These are phyloP conservation scores for Beverwykella pulmonaria DNA, from an alignment of 495 filamentous ascomycete genomes.

Conservation along the genomic window DNA sequence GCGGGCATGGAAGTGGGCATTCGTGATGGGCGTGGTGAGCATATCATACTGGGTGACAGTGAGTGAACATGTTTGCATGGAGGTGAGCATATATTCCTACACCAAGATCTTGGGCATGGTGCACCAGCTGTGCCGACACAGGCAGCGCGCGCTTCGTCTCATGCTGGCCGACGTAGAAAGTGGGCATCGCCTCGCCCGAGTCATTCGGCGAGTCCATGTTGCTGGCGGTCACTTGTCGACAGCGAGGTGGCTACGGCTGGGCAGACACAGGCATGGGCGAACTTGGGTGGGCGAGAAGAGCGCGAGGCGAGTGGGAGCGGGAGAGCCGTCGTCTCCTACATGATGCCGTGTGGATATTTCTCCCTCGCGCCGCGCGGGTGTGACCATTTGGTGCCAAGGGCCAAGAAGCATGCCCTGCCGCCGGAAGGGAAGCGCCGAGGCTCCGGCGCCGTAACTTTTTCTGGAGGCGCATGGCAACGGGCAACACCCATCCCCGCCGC, in stretches of 20 bases:
- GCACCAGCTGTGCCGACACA: conserved; percentile 65
- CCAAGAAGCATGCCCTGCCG: not conserved
- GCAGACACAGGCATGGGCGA: not conserved
- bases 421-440: not conserved
- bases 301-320: not conserved
- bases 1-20: conserved; percentile 74
- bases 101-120: conserved; percentile 65
- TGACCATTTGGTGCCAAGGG: not conserved
- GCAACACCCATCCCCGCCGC: not conserved
- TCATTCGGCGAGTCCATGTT: conserved; percentile 45
- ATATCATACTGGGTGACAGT: conserved; percentile 74
- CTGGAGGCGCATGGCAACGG: not conserved
- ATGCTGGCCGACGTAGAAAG: conserved; percentile 84
- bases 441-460: conserved; percentile 6
- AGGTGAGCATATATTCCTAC: not conserved
- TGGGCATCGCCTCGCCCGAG: conserved; percentile 58
- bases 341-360: conserved; percentile 2
- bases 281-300: not conserved
- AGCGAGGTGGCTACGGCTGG: not conserved
- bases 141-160: conserved; percentile 64
- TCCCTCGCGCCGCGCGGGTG: conserved; percentile 1
- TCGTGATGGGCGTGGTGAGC: conserved; percentile 88
- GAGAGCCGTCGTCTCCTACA: not conserved
- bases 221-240: not conserved
- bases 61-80: conserved; percentile 14